These are phyloP conservation scores for Falciphora oryzae DNA, from an alignment of 2,329 filamentous ascomycete genomes.

Conservation along the genomic window DNA sequence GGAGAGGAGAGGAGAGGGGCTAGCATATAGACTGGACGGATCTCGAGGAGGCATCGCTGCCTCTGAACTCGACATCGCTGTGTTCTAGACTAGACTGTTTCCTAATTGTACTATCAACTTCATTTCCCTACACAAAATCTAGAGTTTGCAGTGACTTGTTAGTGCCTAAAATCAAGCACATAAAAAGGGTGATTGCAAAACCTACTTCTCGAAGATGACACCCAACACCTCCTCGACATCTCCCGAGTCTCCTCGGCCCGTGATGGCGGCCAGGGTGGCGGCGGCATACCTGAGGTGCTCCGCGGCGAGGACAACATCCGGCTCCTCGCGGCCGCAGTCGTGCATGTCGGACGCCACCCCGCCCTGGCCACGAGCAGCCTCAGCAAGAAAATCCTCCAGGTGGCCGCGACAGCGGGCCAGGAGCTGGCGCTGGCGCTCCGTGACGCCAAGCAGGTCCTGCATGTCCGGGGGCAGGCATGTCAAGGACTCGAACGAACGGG, in stretches of 20 bases:
- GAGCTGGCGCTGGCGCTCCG: conserved; percentile 79
- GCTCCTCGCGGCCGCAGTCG: conserved; percentile 35
- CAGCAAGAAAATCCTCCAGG: conserved; percentile 66
- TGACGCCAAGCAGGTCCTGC: conserved; percentile 83
- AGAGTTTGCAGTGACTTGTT: not conserved
- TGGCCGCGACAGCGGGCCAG: conserved; percentile 66
- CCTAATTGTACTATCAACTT: conserved; percentile 9
- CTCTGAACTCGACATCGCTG: conserved; percentile 1
- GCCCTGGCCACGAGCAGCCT: conserved; percentile 27
- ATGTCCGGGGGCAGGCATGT: conserved; percentile 65
- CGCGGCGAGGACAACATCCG: conserved; percentile 84
- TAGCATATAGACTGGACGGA: conserved; percentile 1
- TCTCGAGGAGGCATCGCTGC: conserved; percentile 1
- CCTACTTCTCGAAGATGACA: conserved; percentile 95
- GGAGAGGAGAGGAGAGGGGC: not conserved
- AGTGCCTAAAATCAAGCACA: conserved; percentile 3
- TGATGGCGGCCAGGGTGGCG: conserved; percentile 76
- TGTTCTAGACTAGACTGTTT: conserved; percentile 7
- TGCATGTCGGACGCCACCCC: conserved; percentile 23
- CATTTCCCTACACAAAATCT: conserved; percentile 45
- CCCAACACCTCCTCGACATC: conserved; percentile 95
- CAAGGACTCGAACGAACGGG: conserved; percentile 62
- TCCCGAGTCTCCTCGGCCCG: conserved; percentile 74
- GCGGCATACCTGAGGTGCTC: conserved; percentile 82
- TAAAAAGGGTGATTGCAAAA: conserved; percentile 18